Base-by-base conservation (phyloP, 331 rosid genomes). In the Quercus phellos region DNA sequence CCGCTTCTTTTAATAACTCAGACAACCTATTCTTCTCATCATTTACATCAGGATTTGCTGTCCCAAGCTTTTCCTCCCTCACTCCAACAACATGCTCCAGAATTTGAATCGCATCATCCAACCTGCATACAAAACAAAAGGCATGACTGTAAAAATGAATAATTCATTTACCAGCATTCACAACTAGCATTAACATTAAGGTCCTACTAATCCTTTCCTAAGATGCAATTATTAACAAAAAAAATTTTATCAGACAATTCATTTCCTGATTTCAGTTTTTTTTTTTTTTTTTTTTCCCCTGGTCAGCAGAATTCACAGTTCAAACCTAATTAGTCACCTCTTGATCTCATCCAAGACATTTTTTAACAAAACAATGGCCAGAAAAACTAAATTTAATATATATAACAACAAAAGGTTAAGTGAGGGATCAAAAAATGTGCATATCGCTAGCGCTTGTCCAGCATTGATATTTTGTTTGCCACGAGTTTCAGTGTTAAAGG, bases 1-100 rank as follows among this genome's bases (percentile, higher is more conserved):
- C 98, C 11, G 97, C 87, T 85, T 95, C 98, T 91, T 90, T 95
- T 83, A 95, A 77, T 84, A 92, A 78, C 80, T 88, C 91, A 0
- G 87, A 78, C 90, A 95, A 81, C 84, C 98, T 91, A 82, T 85
- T 90, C 79, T 87, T 95, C 90, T 95, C 99, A 72, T 95, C 97
- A 58, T 79, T 88, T 26, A 92, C 98, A 35, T 95, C 99, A 8
- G 97, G 87, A 85, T 91, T 90, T 59, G 94, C 97, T 19, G 99
- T 95, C 74, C 99, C 99, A 1, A 95, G 96, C 55, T 91, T 95
- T 84, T 93, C 97, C 74, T 93, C 98, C 74, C 99, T 90, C 82
- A 79, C 84, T 55, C 71, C 87, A 2, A 91, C 92, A n/a, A 95
- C 88, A 72, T 83, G 77, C 63, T 95, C 99, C 87, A 95, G 84